Conservation (phyloP, 768 basidiomycete genomes). For the Boletus edulis region DNA sequence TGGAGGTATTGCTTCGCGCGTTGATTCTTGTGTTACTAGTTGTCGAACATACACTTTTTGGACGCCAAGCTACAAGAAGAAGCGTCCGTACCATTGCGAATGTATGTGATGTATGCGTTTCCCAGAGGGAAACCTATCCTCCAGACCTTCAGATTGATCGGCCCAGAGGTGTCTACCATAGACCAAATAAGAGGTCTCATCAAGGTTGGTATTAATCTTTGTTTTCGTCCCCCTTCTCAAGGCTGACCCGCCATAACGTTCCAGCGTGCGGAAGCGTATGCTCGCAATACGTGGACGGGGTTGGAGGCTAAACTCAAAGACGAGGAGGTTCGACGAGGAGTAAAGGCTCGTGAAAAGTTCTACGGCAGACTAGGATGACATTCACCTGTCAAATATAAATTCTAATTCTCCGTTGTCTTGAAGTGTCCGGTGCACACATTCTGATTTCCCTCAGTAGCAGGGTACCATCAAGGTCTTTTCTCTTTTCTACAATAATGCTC, state of each 20-base stretch:
- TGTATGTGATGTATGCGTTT: conserved; percentile 69
- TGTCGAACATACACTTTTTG: conserved; percentile 60
- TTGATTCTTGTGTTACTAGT: conserved; percentile 33
- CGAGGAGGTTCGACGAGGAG: conserved; percentile 57
- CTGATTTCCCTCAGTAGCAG: no score
- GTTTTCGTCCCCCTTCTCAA: background rate
- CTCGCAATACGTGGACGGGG: conserved; percentile 50
- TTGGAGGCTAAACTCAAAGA: conserved; percentile 65
- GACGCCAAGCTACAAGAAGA: conserved; percentile 77
- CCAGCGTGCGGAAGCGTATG: conserved; percentile 71
- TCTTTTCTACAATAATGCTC: no score
- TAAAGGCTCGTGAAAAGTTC: conserved; percentile 59
- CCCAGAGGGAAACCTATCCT: conserved; percentile 39
- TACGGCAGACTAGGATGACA: conserved; percentile 22
- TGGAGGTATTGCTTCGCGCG: background rate
- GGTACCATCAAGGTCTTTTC: no score
- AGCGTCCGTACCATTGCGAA: conserved; percentile 55
- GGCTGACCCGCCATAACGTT: conserved; percentile 43
- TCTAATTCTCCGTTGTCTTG: no score
- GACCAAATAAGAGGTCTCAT: conserved; percentile 50
- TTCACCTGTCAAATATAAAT: background rate
- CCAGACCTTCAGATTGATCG: conserved; percentile 64
- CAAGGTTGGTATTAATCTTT: conserved; percentile 40
- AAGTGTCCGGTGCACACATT: no score
- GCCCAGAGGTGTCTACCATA: conserved; percentile 55